A percentile compares a stretch with the other conserved stretches of the same genome.
These are phyloP conservation scores for Melampsora larici-populina DNA, from an alignment of 1,284 basidiomycete species.

Conservation along the genomic window DNA sequence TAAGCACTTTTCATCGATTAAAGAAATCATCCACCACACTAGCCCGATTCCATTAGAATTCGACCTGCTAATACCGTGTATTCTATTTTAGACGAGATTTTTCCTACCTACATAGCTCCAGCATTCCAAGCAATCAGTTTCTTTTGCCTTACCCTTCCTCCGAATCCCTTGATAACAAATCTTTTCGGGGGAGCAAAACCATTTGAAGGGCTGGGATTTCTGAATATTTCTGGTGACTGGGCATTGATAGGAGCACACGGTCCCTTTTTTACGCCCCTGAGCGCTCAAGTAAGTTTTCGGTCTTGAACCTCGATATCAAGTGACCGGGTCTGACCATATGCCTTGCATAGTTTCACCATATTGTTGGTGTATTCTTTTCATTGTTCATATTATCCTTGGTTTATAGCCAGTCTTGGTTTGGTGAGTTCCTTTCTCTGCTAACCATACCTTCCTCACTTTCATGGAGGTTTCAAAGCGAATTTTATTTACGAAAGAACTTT, in stretches of 20 bases:
- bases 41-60: not conserved
- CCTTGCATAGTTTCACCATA: constrained; percentile 35
- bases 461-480: not conserved
- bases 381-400: constrained; percentile 35
- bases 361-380: constrained; percentile 30
- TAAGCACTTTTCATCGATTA: not conserved
- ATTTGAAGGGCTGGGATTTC: constrained; percentile 33
- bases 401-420: constrained; percentile 42
- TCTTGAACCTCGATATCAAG: not conserved
- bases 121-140: constrained; percentile 34
- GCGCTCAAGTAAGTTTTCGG: constrained; percentile 14
- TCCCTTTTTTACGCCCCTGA: constrained; percentile 18
- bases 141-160: constrained; percentile 27
- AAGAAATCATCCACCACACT: not conserved
- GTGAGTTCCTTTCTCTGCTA: constrained; percentile 7
- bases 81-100: constrained; percentile 28
- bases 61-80: not conserved
- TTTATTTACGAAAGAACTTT: not conserved
- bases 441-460: not conserved
- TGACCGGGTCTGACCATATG: not conserved
- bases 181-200: constrained; percentile 33
- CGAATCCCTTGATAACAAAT: not conserved
- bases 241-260: constrained; percentile 10
- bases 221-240: constrained; percentile 35
- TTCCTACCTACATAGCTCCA: constrained; percentile 32